A percentile compares a stretch with the other conserved stretches of the same genome.
Conservation (phyloP, 169 alveolate genomes). For the Eimeria sp. region DNA sequence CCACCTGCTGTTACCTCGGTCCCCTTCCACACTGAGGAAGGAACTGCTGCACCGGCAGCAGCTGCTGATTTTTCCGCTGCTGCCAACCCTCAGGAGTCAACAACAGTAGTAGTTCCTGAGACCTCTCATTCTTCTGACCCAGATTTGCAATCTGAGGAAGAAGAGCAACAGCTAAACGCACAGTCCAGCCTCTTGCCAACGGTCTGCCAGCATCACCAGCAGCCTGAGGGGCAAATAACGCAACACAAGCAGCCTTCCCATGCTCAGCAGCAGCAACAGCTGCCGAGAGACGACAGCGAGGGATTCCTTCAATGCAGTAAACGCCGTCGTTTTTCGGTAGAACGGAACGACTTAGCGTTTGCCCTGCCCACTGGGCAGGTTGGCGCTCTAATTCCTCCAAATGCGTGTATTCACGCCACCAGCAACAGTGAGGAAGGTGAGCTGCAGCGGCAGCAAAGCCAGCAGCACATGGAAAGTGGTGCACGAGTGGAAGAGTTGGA, state of each 20-base stretch:
- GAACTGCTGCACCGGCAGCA: neutral
- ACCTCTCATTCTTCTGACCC: neutral
- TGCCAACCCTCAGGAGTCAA: neutral
- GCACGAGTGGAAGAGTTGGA: conserved; percentile 17
- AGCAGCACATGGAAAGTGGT: neutral
- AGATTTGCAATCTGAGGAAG: neutral
- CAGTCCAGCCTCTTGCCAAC: neutral
- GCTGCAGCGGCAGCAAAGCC: conserved; percentile 14
- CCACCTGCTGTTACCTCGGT: conserved; percentile 12
- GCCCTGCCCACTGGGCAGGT: conserved; percentile 16
- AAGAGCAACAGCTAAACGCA: neutral
- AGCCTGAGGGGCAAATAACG: neutral
- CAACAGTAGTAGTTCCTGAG: neutral
- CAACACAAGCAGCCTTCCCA: neutral
- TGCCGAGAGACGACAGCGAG: neutral
- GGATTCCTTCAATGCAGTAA: conserved; percentile 15
- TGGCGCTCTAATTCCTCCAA: neutral
- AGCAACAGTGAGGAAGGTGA: neutral
- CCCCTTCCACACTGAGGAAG: neutral
- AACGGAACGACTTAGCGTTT: neutral
- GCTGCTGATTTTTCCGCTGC: neutral
- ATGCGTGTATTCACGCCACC: neutral
- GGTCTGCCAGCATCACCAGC: conserved; percentile 3
- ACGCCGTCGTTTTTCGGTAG: conserved; percentile 64
- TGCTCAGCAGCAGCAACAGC: conserved; percentile 35